These are phyloP conservation scores for Leavenworthia alabamica DNA, from an alignment of 345 rosid species.

Conservation along the genomic window DNA sequence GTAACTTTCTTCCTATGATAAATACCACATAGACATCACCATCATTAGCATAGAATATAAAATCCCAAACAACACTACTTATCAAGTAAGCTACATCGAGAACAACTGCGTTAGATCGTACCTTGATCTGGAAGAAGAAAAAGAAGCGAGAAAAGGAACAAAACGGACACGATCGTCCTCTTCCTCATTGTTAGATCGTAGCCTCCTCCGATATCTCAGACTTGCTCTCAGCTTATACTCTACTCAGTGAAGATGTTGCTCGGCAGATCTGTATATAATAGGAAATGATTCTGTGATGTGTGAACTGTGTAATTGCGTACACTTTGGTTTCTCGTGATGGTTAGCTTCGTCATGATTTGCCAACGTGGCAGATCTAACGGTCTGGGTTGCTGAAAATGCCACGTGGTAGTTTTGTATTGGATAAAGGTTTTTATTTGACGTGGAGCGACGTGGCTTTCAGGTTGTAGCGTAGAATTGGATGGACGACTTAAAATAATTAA, in stretches of 20 bases:
- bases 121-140: slow-evolving; percentile 85
- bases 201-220: slow-evolving; percentile 4
- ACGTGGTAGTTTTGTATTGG: slow-evolving; percentile 20
- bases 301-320: slow-evolving; percentile 4
- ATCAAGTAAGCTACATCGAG: background rate
- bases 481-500: background rate
- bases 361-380: slow-evolving; percentile 29
- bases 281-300: background rate
- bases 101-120: slow-evolving; percentile 23
- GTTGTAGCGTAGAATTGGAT: background rate
- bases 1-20: slow-evolving; percentile 58
- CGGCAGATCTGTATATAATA: slow-evolving; percentile 22
- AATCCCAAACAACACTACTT: background rate
- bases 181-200: slow-evolving; percentile 54
- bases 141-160: slow-evolving; percentile 61
- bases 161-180: slow-evolving; percentile 80
- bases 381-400: background rate
- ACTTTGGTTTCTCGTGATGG: slow-evolving; percentile 10
- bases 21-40: slow-evolving; percentile 26
- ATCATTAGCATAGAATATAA: background rate
- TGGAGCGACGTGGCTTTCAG: slow-evolving; percentile 27
- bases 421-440: slow-evolving; percentile 17
- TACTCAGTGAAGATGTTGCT: slow-evolving; percentile 5
- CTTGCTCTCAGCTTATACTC: background rate
- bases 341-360: background rate